Conservation (phyloP, 257 asterid species). For the Solanum bulbocastanum region DNA sequence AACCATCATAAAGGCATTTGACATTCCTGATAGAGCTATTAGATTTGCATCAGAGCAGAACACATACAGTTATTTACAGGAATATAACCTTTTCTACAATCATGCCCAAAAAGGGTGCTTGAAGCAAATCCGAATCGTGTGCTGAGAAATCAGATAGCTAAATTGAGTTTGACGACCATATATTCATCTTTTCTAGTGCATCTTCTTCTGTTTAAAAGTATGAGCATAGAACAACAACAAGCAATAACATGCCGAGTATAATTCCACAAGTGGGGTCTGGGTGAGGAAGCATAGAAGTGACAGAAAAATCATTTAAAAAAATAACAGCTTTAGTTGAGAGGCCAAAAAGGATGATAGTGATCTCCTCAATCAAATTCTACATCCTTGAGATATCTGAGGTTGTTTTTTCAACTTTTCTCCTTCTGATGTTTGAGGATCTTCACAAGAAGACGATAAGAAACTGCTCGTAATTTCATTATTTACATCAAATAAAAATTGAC, state of each 20-base stretch:
- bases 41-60: conserved; percentile 59
- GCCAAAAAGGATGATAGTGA: background rate
- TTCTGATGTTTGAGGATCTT: background rate
- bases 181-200: background rate
- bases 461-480: background rate
- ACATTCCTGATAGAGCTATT: conserved; percentile 18
- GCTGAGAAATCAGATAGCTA: background rate
- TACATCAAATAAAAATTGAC: background rate
- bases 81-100: background rate
- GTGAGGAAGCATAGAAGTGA: background rate
- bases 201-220: background rate
- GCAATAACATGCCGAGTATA: too few species aligned
- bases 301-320: background rate
- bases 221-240: too few species aligned
- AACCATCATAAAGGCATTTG: background rate
- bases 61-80: conserved; percentile 9
- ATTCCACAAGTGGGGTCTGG: too few species aligned
- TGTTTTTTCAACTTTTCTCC: too few species aligned
- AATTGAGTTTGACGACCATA: background rate
- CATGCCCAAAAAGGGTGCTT: background rate
- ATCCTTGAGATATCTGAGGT: too few species aligned
- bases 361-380: background rate
- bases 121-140: background rate
- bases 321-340: background rate
- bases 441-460: background rate